phyloP scores from a whole-genome alignment of 257 asterid genomes.

The Przewalskia tangutica region DNA sequence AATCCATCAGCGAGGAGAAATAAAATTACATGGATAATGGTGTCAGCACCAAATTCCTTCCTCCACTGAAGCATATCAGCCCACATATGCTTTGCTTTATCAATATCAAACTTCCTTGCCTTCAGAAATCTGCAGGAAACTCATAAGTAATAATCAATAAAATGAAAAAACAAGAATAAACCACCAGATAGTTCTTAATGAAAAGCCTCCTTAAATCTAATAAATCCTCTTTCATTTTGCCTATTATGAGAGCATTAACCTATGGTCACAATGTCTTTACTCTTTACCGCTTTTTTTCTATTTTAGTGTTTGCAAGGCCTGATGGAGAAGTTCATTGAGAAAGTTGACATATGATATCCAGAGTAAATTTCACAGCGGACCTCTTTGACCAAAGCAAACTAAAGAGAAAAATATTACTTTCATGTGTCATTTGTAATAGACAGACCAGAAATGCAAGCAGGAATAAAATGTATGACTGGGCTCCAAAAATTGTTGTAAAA shows the following conservation, averaged over 20 bases:
- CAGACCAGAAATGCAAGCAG: neutral
- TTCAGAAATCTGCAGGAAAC: conserved; percentile 53
- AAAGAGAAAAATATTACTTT: neutral
- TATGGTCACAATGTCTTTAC: neutral
- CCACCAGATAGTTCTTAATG: neutral
- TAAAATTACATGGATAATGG: conserved; percentile 42
- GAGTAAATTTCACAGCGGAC: neutral
- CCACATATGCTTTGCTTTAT: conserved; percentile 79
- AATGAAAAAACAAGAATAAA: neutral
- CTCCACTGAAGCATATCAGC: conserved; percentile 91
- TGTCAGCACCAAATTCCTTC: conserved; percentile 65
- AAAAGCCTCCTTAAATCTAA: neutral
- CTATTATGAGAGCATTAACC: neutral
- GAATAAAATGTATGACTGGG: neutral
- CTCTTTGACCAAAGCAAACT: neutral
- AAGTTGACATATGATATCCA: neutral
- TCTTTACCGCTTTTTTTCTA: neutral
- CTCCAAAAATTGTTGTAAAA: neutral
- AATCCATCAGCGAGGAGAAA: neutral
- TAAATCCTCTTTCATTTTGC: neutral
- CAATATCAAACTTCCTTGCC: conserved; percentile 76
- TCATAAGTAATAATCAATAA: neutral
- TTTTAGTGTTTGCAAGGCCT: neutral
- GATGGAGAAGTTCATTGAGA: neutral
- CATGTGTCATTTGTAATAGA: neutral